These are phyloP conservation scores for Pseudocercospora crystallina DNA, from an alignment of 2,329 filamentous ascomycete species.

Conservation along the genomic window DNA sequence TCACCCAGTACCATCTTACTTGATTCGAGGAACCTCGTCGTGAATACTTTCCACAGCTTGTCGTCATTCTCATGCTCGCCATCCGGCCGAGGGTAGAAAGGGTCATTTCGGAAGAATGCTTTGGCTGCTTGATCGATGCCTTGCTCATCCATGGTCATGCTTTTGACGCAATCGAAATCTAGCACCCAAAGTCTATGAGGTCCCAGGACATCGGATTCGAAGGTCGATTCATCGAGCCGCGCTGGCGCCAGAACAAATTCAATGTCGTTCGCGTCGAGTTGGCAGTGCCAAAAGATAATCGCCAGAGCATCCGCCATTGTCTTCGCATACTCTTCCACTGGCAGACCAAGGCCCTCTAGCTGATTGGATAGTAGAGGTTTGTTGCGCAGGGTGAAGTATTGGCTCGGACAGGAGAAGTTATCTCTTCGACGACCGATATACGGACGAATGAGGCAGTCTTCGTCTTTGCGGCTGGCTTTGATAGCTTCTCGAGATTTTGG, in stretches of 20 bases:
- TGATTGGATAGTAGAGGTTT: constrained; percentile 53
- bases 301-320: constrained; percentile 54
- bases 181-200: constrained; percentile 40
- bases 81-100: constrained; percentile 50
- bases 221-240: not conserved
- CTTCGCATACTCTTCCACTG: constrained; percentile 39
- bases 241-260: constrained; percentile 53
- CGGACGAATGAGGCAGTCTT: constrained; percentile 50
- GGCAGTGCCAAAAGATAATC: constrained; percentile 48
- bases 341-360: constrained; percentile 46
- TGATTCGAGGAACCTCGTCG: constrained; percentile 4
- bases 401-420: not conserved
- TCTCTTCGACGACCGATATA: constrained; percentile 48
- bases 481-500: constrained; percentile 2
- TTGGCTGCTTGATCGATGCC: constrained; percentile 45
- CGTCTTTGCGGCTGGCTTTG: constrained; percentile 11
- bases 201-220: constrained; percentile 9
- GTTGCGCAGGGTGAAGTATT: constrained; percentile 49
- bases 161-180: constrained; percentile 61
- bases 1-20: constrained; percentile 11
- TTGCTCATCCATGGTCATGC: constrained; percentile 45
- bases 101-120: constrained; percentile 53
- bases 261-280: constrained; percentile 54
- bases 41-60: constrained; percentile 17
- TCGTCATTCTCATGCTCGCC: constrained; percentile 6